Evolutionary conservation across 495 filamentous ascomycete genomes (phyloP).

Genomic region (Penicillium roqueforti): DNA sequence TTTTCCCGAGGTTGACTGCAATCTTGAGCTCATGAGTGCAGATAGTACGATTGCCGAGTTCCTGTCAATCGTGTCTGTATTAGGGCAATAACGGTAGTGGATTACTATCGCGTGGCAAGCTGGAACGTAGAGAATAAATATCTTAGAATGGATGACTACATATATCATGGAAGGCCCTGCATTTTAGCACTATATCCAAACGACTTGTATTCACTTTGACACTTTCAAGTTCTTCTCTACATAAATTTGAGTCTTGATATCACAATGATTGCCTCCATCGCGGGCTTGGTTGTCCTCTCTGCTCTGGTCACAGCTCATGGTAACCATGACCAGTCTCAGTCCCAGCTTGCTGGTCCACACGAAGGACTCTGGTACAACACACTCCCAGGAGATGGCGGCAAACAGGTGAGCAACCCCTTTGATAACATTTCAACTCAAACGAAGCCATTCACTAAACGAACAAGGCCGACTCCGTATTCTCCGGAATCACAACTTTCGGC

Average conservation of each 20-base stretch:
- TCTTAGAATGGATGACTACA: not conserved
- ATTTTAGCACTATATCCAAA: no score
- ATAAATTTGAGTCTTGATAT: no score
- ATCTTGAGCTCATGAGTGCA: not conserved
- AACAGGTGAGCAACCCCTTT: slow-evolving; percentile 42
- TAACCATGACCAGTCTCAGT: slow-evolving; percentile 51
- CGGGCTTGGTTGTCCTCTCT: slow-evolving; percentile 28
- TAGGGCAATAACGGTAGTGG: not conserved
- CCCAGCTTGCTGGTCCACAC: slow-evolving; percentile 53
- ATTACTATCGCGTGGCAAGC: not conserved
- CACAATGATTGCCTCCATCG: slow-evolving; percentile 19
- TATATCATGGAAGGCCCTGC: not conserved
- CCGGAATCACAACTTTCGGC: slow-evolving; percentile 72
- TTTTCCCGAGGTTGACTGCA: not conserved
- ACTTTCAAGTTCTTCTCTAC: no score
- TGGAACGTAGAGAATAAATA: not conserved
- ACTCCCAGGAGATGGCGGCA: slow-evolving; percentile 64
- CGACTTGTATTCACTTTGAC: no score
- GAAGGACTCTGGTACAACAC: slow-evolving; percentile 61
- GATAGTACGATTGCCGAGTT: not conserved
- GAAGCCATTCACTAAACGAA: not conserved
- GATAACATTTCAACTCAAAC: not conserved
- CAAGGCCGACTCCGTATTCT: slow-evolving; percentile 69
- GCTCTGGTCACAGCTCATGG: slow-evolving; percentile 47
- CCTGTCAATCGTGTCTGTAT: slow-evolving; percentile 4